Base-by-base conservation (phyloP, 2,329 filamentous ascomycete genomes). In the Calonectria leucothoes region DNA sequence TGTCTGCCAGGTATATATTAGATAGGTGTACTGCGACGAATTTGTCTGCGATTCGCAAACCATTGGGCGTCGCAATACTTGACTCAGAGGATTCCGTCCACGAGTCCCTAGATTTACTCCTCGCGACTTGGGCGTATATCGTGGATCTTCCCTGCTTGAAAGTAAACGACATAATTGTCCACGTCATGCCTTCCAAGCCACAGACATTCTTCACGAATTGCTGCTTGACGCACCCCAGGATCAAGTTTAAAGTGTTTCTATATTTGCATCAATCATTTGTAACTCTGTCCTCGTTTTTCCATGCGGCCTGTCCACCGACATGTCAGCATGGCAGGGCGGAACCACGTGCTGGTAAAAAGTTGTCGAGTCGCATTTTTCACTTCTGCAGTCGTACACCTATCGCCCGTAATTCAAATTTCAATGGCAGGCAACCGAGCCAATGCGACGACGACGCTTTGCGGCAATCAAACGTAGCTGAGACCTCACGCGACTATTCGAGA, bases 161-260 rank as follows among this genome's bases (percentile, higher is more conserved):
- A 11, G 57, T 42, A 37, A 45, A 31, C 10, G 37, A 31, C 59
- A 12, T 66, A 31, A 15, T 49, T 35, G 55, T 42, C 70, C 70
- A 69, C 70, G 65, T 72, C 65, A 65, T 64, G 49, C 29, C 23
- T 48, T 31, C 6, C 27, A 69, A 59, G 29, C 64, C 20, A 33
- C 59, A 17, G 14, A n/a, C 5, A 14, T 15, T 49, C 4, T 45
- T 35, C 20, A 17, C 27, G 29, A 10, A 33, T 49, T n/a, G 27
- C 29, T 10, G 29, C 67, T 55, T 11, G 14, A 33, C 8, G 27
- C 2, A 2, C 59, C 25, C 20, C 20, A 6, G 15, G 42, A 33
- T 4, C 15, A 27, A 31, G n/a, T 39, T 39, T 33, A 61, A 2
- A 37, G 12, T 25, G n/a, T 27, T 23, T 45, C 11, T 37, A 5